A percentile compares a stretch with the other conserved stretches of the same genome.
phyloP scores from a whole-genome alignment of 2,329 filamentous ascomycete genomes.

The Ramichloridium luteum region DNA sequence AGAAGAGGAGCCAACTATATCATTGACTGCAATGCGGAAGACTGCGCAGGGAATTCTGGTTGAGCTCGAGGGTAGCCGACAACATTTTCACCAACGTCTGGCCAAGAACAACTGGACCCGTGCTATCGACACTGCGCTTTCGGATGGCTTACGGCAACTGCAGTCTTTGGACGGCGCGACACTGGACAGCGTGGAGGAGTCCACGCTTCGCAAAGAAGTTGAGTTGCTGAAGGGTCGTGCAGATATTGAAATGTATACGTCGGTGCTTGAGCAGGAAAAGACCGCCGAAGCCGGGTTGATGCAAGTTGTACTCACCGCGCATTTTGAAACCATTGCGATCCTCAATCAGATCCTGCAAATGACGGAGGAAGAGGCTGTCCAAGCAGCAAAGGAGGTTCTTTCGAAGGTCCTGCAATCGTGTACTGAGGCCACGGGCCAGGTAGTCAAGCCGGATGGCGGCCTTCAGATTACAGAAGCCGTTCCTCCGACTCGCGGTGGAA shows the following conservation, averaged over 20 bases:
- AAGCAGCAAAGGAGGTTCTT: conserved; percentile 65
- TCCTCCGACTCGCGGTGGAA: conserved; percentile 58
- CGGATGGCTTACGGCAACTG: conserved; percentile 71
- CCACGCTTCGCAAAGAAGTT: conserved; percentile 64
- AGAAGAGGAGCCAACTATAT: conserved; percentile 53
- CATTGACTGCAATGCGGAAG: conserved; percentile 65
- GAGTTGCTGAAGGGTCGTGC: conserved; percentile 76
- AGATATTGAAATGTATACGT: conserved; percentile 63
- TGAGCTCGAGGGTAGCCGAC: conserved; percentile 79
- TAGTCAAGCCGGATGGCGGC: conserved; percentile 79
- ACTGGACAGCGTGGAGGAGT: conserved; percentile 47
- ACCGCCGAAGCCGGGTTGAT: conserved; percentile 63
- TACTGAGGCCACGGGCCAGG: conserved; percentile 60
- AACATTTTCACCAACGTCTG: conserved; percentile 78
- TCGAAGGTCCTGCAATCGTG: conserved; percentile 66
- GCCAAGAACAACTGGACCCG: conserved; percentile 78
- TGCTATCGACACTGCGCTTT: conserved; percentile 72
- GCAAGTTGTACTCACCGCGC: conserved; percentile 73
- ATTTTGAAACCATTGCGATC: conserved; percentile 81
- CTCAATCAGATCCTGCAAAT: conserved; percentile 71
- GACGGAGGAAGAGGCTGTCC: conserved; percentile 70
- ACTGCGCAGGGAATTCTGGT: conserved; percentile 77
- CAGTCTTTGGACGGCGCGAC: conserved; percentile 56
- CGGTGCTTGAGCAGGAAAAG: conserved; percentile 75
- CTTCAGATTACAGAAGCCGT: conserved; percentile 51